Evolutionary conservation across 2,329 filamentous ascomycete genomes (phyloP), one percentile per base, ranked within the genome.

Genomic region (Pyricularia pennisetigena): DNA sequence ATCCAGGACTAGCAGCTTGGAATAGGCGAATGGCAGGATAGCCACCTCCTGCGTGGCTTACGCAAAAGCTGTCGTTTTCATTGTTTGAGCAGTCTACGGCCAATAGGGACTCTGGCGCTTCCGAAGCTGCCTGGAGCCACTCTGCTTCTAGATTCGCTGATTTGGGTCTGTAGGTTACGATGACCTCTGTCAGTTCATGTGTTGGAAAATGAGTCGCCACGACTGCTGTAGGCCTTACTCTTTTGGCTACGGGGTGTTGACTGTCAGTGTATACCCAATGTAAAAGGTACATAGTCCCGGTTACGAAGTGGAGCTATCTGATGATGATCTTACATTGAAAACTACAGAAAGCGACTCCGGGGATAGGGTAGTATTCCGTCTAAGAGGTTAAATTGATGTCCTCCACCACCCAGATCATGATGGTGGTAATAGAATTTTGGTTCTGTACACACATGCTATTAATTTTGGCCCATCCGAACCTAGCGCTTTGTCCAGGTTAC

Each of bases 31-130:
- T 67, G n/a, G 69, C 69, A 16, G 74, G 74, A 49, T 70, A 70
- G 1, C 65, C 24, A 26, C 67, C 68, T 10, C 68, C 61, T 14
- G 68, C 69, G 20, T 71, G 62, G n/a, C 68, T 61, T 24, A 65
- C 66, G 32, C 73, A 76, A 7, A 68, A 28, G 23, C 63, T 29
- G 20, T 30, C 2, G 10, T 28, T 66, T 12, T 67, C 54, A 16
- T 69, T 49, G 2, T 28, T 57, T 10, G 68, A 68, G 68, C 73
- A 76, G 70, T 76, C 71, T 57, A 76, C 63, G 67, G 72, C 73
- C 16, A 74, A 30, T 4, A 74, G 69, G 2, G 65, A 65, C 26
- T 69, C n/a, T 6, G 66, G n/a, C 23, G 65, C 66, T 10, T 65
- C 63, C 0, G 68, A 68, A 2, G 30, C 64, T n/a, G 62, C 68